Percentiles rank a stretch among this genome's conserved stretches.
Conservation (phyloP, 1,139 yeast species). For the Pichia sp. region DNA sequence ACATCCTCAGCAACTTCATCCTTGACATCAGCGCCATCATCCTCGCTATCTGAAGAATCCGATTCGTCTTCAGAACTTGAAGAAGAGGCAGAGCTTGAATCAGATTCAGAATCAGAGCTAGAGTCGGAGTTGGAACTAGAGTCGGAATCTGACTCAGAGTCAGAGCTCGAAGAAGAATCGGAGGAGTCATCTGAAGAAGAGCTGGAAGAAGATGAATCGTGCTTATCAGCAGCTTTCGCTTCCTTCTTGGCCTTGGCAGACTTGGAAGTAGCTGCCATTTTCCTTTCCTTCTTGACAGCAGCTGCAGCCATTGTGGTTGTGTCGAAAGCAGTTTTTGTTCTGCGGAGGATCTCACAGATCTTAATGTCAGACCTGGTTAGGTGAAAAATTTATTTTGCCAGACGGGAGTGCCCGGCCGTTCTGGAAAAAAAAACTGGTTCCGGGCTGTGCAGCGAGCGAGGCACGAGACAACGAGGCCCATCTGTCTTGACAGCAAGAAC, state of each 20-base stretch:
- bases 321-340: not conserved
- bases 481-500: not conserved
- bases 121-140: not conserved
- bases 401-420: too few species aligned
- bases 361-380: too few species aligned
- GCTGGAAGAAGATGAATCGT: not conserved
- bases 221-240: not conserved
- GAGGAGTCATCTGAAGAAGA: slow-evolving; percentile 9
- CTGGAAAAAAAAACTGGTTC: too few species aligned
- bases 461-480: too few species aligned
- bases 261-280: not conserved
- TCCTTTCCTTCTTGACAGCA: not conserved
- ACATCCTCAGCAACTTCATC: slow-evolving; percentile 15
- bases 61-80: slow-evolving; percentile 8
- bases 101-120: not conserved
- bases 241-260: not conserved
- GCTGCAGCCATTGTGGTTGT: not conserved
- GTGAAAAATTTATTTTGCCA: not conserved
- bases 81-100: too few species aligned
- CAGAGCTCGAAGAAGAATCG: slow-evolving; percentile 14
- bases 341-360: too few species aligned
- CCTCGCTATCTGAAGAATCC: slow-evolving; percentile 10
- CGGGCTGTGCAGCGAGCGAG: too few species aligned
- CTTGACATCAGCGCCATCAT: slow-evolving; percentile 18
- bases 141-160: slow-evolving; percentile 1